Percentiles rank a stretch among this genome's conserved stretches.
These are phyloP conservation scores for Penicillium frequentans DNA, from an alignment of 2,329 filamentous ascomycete genomes.

Conservation along the genomic window DNA sequence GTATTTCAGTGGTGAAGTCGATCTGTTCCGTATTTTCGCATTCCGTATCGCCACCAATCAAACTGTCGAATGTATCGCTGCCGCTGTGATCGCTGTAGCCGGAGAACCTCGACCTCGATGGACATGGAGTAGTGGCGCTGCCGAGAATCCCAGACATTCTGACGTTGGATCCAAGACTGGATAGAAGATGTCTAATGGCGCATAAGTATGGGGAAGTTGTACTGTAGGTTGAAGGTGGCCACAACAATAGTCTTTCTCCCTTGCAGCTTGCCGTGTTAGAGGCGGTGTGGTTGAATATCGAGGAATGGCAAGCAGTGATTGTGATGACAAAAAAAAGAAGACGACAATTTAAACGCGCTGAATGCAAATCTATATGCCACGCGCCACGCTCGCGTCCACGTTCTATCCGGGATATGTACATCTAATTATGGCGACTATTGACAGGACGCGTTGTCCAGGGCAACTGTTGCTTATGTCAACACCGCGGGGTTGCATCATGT, in stretches of 20 bases:
- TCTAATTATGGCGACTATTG: conserved; percentile 9
- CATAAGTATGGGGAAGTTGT: conserved; percentile 7
- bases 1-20: conserved; percentile 44
- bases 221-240: neutral
- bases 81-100: conserved; percentile 16
- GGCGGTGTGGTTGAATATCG: conserved; percentile 11
- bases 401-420: neutral
- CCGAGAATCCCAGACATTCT: conserved; percentile 28
- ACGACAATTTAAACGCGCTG: neutral
- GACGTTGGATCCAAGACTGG: neutral
- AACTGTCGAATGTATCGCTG: conserved; percentile 22
- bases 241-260: conserved; percentile 4
- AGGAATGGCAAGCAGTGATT: neutral
- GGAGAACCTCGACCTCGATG: conserved; percentile 24
- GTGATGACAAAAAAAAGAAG: neutral
- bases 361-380: neutral
- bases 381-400: conserved; percentile 7
- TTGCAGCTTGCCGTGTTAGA: conserved; percentile 16
- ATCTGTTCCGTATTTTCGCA: conserved; percentile 40
- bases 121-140: conserved; percentile 36
- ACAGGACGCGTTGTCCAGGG: conserved; percentile 15
- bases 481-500: neutral
- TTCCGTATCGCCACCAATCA: conserved; percentile 26
- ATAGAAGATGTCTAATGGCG: neutral
- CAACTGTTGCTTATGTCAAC: conserved; percentile 13